Evolutionary conservation across 192 early-diverging fungal genomes (phyloP), one percentile per base, ranked within the genome.

Genomic region (Coemansia nantahalensis): DNA sequence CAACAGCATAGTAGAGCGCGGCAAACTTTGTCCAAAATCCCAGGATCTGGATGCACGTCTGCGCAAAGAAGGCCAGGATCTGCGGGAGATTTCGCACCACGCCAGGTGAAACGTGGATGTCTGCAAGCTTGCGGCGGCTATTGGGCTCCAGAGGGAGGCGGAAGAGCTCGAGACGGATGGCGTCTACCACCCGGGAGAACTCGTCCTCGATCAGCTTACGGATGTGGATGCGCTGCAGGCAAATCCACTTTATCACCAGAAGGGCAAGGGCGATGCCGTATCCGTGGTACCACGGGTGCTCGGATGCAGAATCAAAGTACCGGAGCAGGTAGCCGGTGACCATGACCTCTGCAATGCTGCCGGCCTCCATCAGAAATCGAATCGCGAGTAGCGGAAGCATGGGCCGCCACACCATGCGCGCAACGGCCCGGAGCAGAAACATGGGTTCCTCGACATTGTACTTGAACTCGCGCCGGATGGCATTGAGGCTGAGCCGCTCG

Each of bases 351-450:
- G 51, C 12, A 2, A 65, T 34, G 0, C 15, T 14, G 3, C 45
- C 18, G 17, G 44, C 36, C 28, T 54, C 23, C n/a, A 47, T 4
- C 19, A 65, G 16, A 14, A 45, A 48, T 4, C 46, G 41, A 4
- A 54, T n/a, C 11, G 61, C 38, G n/a, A 49, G 60, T 8, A 72
- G 24, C 4, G 69, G 69, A 8, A 72, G 39, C 44, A 65, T 26
- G n/a, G 69, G 69, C 13, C 69, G 52, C 69, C 69, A 73, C 0
- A 56, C 39, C 62, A 73, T 65, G 5, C 69, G 62, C 3, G 45
- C 9, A 19, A 73, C 53, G 16, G 62, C 69, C 11, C 62, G 69
- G 15, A 73, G 49, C 34, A 73, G 19, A 36, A 73, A 73, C 35
- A 73, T 32, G 2, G 57, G 40, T 53, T 73, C 62, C 5, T 57